These are phyloP conservation scores for Russula vinacea DNA, from an alignment of 768 basidiomycete genomes.

Conservation along the genomic window DNA sequence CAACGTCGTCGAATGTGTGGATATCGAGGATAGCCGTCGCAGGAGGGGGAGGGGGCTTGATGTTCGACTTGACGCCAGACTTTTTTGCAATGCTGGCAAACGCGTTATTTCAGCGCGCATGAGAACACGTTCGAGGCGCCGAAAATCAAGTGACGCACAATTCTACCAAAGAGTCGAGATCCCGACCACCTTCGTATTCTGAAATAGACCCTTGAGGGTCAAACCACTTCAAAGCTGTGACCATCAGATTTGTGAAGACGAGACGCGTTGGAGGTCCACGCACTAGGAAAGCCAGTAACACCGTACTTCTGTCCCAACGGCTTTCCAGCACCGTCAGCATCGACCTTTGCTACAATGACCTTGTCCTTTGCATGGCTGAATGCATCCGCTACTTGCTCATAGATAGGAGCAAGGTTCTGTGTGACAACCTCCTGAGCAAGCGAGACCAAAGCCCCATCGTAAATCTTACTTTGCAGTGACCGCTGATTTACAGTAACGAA, in stretches of 20 bases:
- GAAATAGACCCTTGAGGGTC: slow-evolving; percentile 54
- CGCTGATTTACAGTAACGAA: slow-evolving; percentile 46
- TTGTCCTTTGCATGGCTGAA: slow-evolving; percentile 75
- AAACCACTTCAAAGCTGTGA: slow-evolving; percentile 90
- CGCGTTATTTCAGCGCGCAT: background rate
- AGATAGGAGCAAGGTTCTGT: slow-evolving; percentile 83
- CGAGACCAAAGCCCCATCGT: background rate
- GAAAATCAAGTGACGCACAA: slow-evolving; percentile 53
- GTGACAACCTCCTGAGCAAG: background rate
- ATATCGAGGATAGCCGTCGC: slow-evolving; percentile 63
- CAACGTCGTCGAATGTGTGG: slow-evolving; percentile 73
- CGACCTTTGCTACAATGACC: slow-evolving; percentile 86
- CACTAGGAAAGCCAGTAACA: slow-evolving; percentile 84
- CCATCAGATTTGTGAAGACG: slow-evolving; percentile 19
- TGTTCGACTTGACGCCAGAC: slow-evolving; percentile 79
- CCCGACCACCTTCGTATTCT: slow-evolving; percentile 74
- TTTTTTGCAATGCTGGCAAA: slow-evolving; percentile 62
- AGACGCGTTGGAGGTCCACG: slow-evolving; percentile 36
- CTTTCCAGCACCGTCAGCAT: slow-evolving; percentile 85
- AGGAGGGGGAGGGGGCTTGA: slow-evolving; percentile 80
- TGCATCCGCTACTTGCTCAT: slow-evolving; percentile 88
- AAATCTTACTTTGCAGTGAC: slow-evolving; percentile 75
- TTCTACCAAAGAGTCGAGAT: slow-evolving; percentile 67
- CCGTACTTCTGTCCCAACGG: slow-evolving; percentile 73
- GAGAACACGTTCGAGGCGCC: background rate